Percentiles rank a stretch among this genome's conserved stretches.
These are phyloP conservation scores for Zygosaccharomyces bisporus DNA, from an alignment of 805 yeast genomes.

Conservation along the genomic window DNA sequence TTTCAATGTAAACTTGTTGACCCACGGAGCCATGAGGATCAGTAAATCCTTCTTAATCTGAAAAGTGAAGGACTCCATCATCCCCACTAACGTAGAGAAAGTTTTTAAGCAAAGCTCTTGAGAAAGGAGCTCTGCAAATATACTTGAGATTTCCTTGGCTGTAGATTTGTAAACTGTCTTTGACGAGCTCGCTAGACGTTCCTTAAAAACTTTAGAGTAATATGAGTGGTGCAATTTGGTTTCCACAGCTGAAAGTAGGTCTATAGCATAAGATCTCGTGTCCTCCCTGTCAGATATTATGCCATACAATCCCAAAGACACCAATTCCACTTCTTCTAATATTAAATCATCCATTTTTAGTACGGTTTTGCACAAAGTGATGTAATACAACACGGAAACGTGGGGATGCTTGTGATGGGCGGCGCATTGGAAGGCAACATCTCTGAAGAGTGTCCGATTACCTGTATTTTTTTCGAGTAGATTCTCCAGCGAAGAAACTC, in stretches of 20 bases:
- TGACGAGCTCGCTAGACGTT: slow-evolving; percentile 68
- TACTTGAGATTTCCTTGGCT: slow-evolving; percentile 70
- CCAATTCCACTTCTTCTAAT: slow-evolving; percentile 56
- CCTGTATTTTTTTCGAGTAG: slow-evolving; percentile 59
- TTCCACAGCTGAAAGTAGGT: slow-evolving; percentile 66
- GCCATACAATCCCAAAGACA: slow-evolving; percentile 74
- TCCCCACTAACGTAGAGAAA: slow-evolving; percentile 70
- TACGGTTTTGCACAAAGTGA: slow-evolving; percentile 63
- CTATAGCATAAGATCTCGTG: slow-evolving; percentile 69
- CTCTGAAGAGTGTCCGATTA: slow-evolving; percentile 47
- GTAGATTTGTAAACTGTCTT: slow-evolving; percentile 85
- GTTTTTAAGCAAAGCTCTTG: slow-evolving; percentile 58
- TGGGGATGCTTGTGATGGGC: slow-evolving; percentile 46
- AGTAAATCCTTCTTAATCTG: slow-evolving; percentile 72
- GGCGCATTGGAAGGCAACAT: slow-evolving; percentile 71
- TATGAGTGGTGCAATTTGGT: slow-evolving; percentile 51
- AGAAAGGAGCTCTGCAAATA: slow-evolving; percentile 56
- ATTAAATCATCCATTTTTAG: slow-evolving; percentile 47
- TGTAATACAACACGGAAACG: slow-evolving; percentile 66
- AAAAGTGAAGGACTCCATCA: slow-evolving; percentile 54
- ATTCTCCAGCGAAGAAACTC: slow-evolving; percentile 66
- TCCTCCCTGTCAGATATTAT: slow-evolving; percentile 68
- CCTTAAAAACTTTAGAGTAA: slow-evolving; percentile 55
- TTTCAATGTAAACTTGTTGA: slow-evolving; percentile 72
- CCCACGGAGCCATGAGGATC: slow-evolving; percentile 85